These are phyloP conservation scores for Pyrenophora teres DNA, from an alignment of 2,329 filamentous ascomycete species.

Conservation along the genomic window DNA sequence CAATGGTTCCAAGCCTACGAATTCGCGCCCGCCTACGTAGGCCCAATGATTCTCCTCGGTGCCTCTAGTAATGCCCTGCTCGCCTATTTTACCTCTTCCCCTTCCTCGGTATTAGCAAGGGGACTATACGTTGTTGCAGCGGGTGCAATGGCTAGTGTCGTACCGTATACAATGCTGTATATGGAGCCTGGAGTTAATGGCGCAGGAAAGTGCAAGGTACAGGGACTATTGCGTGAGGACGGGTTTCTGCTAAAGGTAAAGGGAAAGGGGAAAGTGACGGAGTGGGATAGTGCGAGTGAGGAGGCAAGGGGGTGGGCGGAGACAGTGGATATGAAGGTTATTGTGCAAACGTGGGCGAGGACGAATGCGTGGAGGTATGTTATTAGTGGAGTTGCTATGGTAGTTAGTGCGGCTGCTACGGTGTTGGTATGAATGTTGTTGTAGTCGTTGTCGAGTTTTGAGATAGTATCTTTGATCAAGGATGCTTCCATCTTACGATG, in stretches of 20 bases:
- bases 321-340: slow-evolving; percentile 25
- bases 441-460: no score
- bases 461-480: no score
- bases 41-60: slow-evolving; percentile 43
- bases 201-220: slow-evolving; percentile 47
- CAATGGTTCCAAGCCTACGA: slow-evolving; percentile 50
- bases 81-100: slow-evolving; percentile 18
- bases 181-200: slow-evolving; percentile 50
- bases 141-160: slow-evolving; percentile 37
- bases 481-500: no score
- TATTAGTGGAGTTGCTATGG: slow-evolving; percentile 19
- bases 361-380: slow-evolving; percentile 26
- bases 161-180: slow-evolving; percentile 46
- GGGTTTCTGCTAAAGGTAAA: slow-evolving; percentile 17
- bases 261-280: slow-evolving; percentile 12
- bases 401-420: slow-evolving; percentile 23
- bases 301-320: slow-evolving; percentile 24
- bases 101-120: slow-evolving; percentile 6
- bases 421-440: neutral
- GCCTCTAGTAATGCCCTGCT: slow-evolving; percentile 41
- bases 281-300: slow-evolving; percentile 21
- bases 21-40: slow-evolving; percentile 44
- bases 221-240: slow-evolving; percentile 37
- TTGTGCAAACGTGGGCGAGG: slow-evolving; percentile 23
- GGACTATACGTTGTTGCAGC: slow-evolving; percentile 31